These are phyloP conservation scores for Pleurotus citrinopileatus DNA, from an alignment of 768 basidiomycete species.

Conservation along the genomic window DNA sequence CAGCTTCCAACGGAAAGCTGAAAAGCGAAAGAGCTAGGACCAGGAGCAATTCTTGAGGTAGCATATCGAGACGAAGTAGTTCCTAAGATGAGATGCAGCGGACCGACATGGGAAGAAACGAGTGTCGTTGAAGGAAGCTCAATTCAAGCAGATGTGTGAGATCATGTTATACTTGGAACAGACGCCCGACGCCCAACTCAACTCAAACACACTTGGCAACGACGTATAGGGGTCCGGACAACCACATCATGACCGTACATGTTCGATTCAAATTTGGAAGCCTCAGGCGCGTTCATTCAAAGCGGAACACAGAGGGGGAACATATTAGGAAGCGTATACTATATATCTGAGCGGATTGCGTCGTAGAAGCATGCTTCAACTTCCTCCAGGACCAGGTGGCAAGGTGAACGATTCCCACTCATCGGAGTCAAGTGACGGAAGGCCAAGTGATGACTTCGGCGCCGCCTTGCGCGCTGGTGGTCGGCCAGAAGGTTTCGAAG, in stretches of 20 bases:
- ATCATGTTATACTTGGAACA: background rate
- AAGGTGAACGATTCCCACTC: constrained; percentile 55
- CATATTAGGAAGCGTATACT: too few relatives aligned
- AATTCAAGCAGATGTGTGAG: background rate
- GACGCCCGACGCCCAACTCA: constrained; percentile 1
- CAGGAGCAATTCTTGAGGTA: background rate
- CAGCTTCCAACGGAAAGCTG: background rate
- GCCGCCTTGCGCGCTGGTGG: constrained; percentile 11
- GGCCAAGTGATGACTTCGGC: constrained; percentile 28
- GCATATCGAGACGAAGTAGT: background rate
- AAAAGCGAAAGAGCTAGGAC: background rate
- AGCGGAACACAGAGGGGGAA: too few relatives aligned
- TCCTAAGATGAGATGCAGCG: background rate
- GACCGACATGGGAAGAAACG: constrained; percentile 4
- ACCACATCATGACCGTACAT: background rate
- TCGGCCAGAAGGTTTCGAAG: constrained; percentile 10
- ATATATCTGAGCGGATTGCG: background rate
- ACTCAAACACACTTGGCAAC: background rate
- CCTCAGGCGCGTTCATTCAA: too few relatives aligned
- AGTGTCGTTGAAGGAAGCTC: background rate
- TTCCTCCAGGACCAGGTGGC: constrained; percentile 35
- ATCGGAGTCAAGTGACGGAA: constrained; percentile 45
- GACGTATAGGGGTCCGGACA: background rate
- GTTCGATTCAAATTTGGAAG: background rate
- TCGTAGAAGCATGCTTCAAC: background rate